A percentile compares a stretch with the other conserved stretches of the same genome.
phyloP scores from a whole-genome alignment of 805 yeast species.

The Starmera pachycereana region DNA sequence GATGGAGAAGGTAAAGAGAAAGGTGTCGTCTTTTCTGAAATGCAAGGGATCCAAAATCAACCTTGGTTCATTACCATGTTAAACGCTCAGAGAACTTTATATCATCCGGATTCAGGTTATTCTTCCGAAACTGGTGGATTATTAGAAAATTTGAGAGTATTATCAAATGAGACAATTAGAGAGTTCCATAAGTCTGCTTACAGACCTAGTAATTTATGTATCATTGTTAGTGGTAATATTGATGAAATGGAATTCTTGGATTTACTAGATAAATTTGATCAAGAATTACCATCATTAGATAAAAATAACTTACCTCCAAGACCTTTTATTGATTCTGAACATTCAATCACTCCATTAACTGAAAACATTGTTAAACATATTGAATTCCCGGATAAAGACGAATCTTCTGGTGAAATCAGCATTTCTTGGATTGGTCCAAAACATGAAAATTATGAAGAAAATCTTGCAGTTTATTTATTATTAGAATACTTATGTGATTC shows the following conservation, averaged over 20 bases:
- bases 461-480: conserved; percentile 62
- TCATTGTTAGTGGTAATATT: conserved; percentile 80
- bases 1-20: conserved; percentile 87
- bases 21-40: conserved; percentile 95
- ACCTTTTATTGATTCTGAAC: conserved; percentile 70
- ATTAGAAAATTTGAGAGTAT: conserved; percentile 59
- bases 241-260: conserved; percentile 61
- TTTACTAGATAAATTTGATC: conserved; percentile 53
- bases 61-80: conserved; percentile 58
- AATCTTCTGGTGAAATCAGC: conserved; percentile 64
- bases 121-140: conserved; percentile 93
- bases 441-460: conserved; percentile 36
- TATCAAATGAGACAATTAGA: conserved; percentile 66
- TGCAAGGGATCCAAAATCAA: conserved; percentile 86
- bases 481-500: conserved; percentile 68
- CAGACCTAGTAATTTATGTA: conserved; percentile 74
- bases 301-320: conserved; percentile 29
- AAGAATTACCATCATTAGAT: conserved; percentile 33
- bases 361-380: conserved; percentile 37
- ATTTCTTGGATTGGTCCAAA: conserved; percentile 80
- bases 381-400: conserved; percentile 85
- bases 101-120: conserved; percentile 60
- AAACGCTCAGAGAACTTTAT: conserved; percentile 49
- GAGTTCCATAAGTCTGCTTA: conserved; percentile 64
- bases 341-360: conserved; percentile 23